These are phyloP conservation scores for Syzygium jambos DNA, from an alignment of 345 rosid genomes.

Conservation along the genomic window DNA sequence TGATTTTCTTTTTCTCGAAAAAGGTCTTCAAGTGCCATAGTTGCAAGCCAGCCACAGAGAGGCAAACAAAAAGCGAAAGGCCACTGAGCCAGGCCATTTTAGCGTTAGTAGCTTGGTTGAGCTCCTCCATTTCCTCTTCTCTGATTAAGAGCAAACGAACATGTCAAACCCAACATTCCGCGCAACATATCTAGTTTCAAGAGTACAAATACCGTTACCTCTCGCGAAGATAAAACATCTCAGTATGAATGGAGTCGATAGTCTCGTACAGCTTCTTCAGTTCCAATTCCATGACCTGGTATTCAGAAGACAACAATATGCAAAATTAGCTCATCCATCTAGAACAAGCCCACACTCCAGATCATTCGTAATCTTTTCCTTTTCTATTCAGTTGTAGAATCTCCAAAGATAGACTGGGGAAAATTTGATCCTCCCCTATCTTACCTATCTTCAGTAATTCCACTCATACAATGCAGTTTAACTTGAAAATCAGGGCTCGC, in stretches of 20 bases:
- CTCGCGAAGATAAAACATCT: constrained; percentile 76
- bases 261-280: constrained; percentile 71
- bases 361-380: background rate
- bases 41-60: constrained; percentile 85
- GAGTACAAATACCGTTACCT: constrained; percentile 32
- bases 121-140: constrained; percentile 89
- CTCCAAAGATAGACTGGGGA: background rate
- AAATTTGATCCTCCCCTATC: background rate
- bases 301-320: constrained; percentile 1
- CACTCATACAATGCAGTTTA: background rate
- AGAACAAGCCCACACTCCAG: background rate
- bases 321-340: background rate
- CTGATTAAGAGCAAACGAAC: constrained; percentile 20
- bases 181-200: background rate
- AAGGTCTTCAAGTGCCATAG: constrained; percentile 85
- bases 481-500: background rate
- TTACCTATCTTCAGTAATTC: background rate
- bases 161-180: background rate
- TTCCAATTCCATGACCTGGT: constrained; percentile 73
- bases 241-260: constrained; percentile 59
- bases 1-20: constrained; percentile 93
- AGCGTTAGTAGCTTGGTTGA: constrained; percentile 58
- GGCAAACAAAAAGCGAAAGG: constrained; percentile 62
- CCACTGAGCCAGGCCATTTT: constrained; percentile 79
- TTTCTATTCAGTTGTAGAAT: background rate